Evolutionary conservation across 768 basidiomycete genomes (phyloP), one percentile per base, ranked within the genome.

Genomic region (Mycena belliarum): DNA sequence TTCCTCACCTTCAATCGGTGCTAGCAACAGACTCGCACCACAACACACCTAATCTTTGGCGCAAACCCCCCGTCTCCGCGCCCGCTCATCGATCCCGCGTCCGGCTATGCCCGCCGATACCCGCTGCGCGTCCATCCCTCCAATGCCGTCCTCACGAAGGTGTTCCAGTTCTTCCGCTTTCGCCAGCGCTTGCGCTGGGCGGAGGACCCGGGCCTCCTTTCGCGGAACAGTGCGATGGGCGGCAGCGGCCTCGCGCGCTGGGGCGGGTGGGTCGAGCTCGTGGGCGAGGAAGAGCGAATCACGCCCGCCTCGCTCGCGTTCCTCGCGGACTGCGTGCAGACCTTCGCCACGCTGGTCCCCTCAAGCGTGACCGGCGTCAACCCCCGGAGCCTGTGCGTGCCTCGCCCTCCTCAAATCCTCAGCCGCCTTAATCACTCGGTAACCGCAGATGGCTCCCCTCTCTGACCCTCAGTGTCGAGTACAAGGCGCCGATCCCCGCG

Each of bases 401-500:
- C 29, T 32, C 45, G 29, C 29, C 29, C 12, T 32, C 29, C 29
- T 12, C 29, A 32, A 32, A 32, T 32, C 12, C 29, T 55, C 6
- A 18, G 2, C 33, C 24, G 20, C 21, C 20, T n/a, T 5, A n/a
- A 26, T 45, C 24, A 50, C 29, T 24, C 23, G 3, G 15, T 12
- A 12, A 16, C 46, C 24, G 10, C 41, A 50, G 83, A 41, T 87
- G 86, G 87, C 82, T 73, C 62, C 84, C 86, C n/a, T 88, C 87
- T 0, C 74, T 88, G 70, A 74, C 77, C 1, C 73, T 88, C 57
- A 72, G 81, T 0, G 56, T 89, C 16, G 85, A 88, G 59, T 88
- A 86, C 75, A 88, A 86, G 65, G 75, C 77, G 6, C 51, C 57
- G 8, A 61, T 64, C 1, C 63, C 61, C 3, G 42, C 57, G 20